Evolutionary conservation across 805 yeast genomes (phyloP).

Genomic region (Yarrowia sp.): DNA sequence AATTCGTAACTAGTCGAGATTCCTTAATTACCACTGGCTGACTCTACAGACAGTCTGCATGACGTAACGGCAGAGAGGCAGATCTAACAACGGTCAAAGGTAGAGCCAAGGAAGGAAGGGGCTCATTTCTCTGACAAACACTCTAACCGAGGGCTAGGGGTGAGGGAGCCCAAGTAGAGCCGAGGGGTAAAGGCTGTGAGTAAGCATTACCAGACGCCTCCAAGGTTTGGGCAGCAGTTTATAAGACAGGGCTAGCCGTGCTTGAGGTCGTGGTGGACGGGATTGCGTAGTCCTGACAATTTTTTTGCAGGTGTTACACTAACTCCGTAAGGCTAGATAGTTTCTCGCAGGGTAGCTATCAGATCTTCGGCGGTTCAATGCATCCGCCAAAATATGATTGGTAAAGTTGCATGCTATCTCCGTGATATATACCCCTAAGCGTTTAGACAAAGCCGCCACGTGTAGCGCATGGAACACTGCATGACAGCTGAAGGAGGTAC

Average conservation of each 20-base stretch:
- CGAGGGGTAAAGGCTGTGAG: slow-evolving; percentile 13
- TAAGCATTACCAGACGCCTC: background rate
- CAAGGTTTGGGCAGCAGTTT: background rate
- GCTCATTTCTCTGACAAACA: background rate
- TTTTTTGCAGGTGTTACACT: too few relatives aligned
- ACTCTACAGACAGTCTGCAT: background rate
- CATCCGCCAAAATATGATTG: background rate
- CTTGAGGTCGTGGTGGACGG: background rate
- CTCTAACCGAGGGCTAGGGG: background rate
- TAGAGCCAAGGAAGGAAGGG: slow-evolving; percentile 1
- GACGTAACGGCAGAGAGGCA: background rate
- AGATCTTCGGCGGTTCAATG: background rate
- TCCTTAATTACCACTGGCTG: too few relatives aligned
- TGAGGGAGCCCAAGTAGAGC: background rate
- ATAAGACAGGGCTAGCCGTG: background rate
- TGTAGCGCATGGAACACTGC: slow-evolving; percentile 12
- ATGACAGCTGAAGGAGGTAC: background rate
- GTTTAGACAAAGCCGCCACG: slow-evolving; percentile 17
- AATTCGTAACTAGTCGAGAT: too few relatives aligned
- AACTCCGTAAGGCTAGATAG: background rate
- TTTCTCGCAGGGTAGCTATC: background rate
- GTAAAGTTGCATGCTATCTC: slow-evolving; percentile 20
- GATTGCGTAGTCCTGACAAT: too few relatives aligned
- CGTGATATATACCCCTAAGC: slow-evolving; percentile 22
- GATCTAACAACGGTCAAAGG: background rate